Conservation (phyloP, 192 early-diverging fungal genomes). For the Backusella circina region DNA sequence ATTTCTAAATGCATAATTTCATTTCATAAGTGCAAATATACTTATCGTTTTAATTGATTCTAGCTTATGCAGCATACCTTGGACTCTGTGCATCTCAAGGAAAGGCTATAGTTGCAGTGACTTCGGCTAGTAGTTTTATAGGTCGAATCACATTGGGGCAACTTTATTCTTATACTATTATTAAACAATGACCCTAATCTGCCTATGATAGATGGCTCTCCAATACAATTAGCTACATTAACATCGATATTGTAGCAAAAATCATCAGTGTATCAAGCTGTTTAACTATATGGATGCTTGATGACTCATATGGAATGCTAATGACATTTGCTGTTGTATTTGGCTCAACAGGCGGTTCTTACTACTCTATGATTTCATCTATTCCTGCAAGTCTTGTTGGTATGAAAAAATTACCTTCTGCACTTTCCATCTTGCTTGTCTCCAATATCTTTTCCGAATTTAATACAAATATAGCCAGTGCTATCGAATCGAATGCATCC, state of each 20-base stretch:
- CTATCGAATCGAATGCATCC: conserved; percentile 21
- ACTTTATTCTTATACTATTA: background rate
- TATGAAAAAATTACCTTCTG: conserved; percentile 15
- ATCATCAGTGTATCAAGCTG: conserved; percentile 6
- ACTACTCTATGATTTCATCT: conserved; percentile 25
- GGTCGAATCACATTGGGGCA: conserved; percentile 24
- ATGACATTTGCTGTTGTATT: conserved; percentile 27
- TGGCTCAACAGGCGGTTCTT: conserved; percentile 26
- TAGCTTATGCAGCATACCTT: conserved; percentile 20
- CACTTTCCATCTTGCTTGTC: conserved; percentile 15
- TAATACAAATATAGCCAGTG: conserved; percentile 27
- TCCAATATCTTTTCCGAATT: conserved; percentile 24
- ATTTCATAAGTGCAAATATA: too few relatives aligned
- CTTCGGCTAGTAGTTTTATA: conserved; percentile 14
- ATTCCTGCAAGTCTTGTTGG: conserved; percentile 19
- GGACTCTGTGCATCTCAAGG: conserved; percentile 21
- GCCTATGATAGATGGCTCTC: background rate
- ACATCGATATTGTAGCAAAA: conserved; percentile 21
- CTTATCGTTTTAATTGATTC: background rate
- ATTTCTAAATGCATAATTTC: background rate
- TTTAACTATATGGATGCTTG: conserved; percentile 29
- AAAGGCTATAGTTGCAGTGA: conserved; percentile 10
- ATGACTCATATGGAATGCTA: conserved; percentile 13
- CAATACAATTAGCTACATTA: conserved; percentile 23
- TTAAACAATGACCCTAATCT: background rate